Evolutionary conservation across 208 protist species (phyloP).

Genomic region (Leptomonas pyrrhocoris): DNA sequence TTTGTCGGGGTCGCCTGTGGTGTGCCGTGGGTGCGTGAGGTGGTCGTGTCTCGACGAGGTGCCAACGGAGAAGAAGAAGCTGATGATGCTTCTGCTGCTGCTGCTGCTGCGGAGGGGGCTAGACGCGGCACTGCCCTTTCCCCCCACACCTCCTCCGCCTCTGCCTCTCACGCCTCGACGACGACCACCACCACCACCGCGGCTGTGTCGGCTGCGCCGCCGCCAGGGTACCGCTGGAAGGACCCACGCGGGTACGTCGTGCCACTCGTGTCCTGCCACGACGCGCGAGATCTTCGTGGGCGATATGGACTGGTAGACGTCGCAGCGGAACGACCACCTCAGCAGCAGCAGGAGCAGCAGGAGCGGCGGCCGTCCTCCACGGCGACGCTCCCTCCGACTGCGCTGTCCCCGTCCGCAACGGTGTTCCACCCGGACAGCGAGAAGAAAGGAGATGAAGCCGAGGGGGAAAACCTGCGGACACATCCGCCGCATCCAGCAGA

Average conservation of each 20-base stretch:
- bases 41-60: neutral
- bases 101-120: neutral
- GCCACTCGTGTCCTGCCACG: slow-evolving; percentile 39
- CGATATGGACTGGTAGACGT: slow-evolving; percentile 22
- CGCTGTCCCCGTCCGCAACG: too few relatives aligned
- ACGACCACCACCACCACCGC: neutral
- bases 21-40: slow-evolving; percentile 48
- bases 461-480: too few relatives aligned
- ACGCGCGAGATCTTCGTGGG: slow-evolving; percentile 20
- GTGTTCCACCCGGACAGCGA: too few relatives aligned
- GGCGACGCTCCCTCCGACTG: too few relatives aligned
- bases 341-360: neutral
- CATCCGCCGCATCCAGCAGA: too few relatives aligned
- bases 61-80: too few relatives aligned
- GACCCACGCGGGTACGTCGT: slow-evolving; percentile 7
- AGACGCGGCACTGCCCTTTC: neutral
- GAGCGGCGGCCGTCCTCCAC: neutral
- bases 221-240: slow-evolving; percentile 30
- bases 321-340: neutral
- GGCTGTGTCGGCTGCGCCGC: neutral
- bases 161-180: too few relatives aligned
- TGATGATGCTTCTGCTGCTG: neutral
- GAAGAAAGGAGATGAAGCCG: too few relatives aligned
- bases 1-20: slow-evolving; percentile 63
- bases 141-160: neutral